These are phyloP conservation scores for Floccularia luteovirens DNA, from an alignment of 768 basidiomycete genomes.

Conservation along the genomic window DNA sequence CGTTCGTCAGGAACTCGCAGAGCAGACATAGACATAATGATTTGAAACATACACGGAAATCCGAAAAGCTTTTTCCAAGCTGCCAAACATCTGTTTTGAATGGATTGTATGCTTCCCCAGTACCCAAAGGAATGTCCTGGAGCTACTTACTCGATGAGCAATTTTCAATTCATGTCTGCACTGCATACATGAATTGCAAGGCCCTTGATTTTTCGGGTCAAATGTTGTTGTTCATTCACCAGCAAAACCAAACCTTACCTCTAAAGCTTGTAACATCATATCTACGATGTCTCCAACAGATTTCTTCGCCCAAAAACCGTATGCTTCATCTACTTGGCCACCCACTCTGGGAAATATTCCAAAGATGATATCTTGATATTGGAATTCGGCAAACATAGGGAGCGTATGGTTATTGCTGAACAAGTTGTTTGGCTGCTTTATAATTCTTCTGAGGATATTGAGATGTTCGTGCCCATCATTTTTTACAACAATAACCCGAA, in stretches of 20 bases:
- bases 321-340: constrained; percentile 2
- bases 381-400: constrained; percentile 16
- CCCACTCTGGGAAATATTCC: constrained; percentile 18
- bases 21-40: too few relatives aligned
- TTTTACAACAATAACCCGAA: constrained; percentile 8
- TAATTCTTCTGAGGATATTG: constrained; percentile 12
- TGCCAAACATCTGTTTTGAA: constrained; percentile 24
- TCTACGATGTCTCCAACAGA: constrained; percentile 20
- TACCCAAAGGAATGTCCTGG: constrained; percentile 1
- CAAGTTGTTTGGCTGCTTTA: constrained; percentile 8
- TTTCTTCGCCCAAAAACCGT: constrained; percentile 17
- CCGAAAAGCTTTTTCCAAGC: constrained; percentile 9
- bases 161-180: constrained; percentile 15
- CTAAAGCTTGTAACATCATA: constrained; percentile 20
- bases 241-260: constrained; percentile 9
- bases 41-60: constrained; percentile 8
- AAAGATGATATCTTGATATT: constrained; percentile 18
- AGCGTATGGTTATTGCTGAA: constrained; percentile 16
- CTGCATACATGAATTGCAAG: too few relatives aligned
- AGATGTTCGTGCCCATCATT: constrained; percentile 15
- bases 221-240: background rate
- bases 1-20: too few relatives aligned
- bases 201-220: constrained; percentile 6
- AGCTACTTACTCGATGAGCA: constrained; percentile 16
- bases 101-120: constrained; percentile 13